phyloP scores from a whole-genome alignment of 768 basidiomycete genomes.

The Hortiboletus campestris region DNA sequence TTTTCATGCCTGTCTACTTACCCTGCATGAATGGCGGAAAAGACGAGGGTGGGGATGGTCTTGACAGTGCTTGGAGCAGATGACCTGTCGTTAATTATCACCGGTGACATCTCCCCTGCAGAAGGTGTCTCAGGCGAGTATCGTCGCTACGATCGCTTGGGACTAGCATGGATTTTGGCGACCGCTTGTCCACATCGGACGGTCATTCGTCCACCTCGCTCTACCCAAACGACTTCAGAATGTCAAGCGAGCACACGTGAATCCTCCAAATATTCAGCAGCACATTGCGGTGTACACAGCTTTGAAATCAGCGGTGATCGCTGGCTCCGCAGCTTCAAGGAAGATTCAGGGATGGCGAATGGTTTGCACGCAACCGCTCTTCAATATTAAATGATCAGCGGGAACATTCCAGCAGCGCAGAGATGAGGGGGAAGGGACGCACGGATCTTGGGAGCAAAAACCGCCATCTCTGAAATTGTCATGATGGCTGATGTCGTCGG shows the following conservation, averaged over 20 bases:
- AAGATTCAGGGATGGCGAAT: too few relatives aligned
- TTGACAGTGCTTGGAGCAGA: background rate
- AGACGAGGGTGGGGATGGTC: background rate
- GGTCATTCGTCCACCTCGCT: background rate
- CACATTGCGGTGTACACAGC: too few relatives aligned
- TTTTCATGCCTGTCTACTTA: too few relatives aligned
- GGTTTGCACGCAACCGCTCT: background rate
- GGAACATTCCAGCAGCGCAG: background rate
- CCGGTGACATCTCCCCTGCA: too few relatives aligned
- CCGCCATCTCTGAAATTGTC: background rate
- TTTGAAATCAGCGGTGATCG: background rate
- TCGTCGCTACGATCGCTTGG: background rate
- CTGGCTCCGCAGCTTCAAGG: background rate
- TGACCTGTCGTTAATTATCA: background rate
- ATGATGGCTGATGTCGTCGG: background rate
- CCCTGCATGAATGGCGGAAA: background rate
- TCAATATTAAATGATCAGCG: background rate
- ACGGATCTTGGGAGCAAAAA: background rate
- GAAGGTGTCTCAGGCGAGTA: background rate
- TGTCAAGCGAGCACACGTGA: background rate
- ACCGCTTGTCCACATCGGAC: background rate
- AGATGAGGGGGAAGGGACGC: background rate
- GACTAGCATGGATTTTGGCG: background rate
- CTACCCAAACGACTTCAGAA: too few relatives aligned
- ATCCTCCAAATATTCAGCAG: background rate